A percentile compares a stretch with the other conserved stretches of the same genome.
These are phyloP conservation scores for Syncephalastrum racemosum DNA, from an alignment of 371 early-diverging fungal species.

Conservation along the genomic window DNA sequence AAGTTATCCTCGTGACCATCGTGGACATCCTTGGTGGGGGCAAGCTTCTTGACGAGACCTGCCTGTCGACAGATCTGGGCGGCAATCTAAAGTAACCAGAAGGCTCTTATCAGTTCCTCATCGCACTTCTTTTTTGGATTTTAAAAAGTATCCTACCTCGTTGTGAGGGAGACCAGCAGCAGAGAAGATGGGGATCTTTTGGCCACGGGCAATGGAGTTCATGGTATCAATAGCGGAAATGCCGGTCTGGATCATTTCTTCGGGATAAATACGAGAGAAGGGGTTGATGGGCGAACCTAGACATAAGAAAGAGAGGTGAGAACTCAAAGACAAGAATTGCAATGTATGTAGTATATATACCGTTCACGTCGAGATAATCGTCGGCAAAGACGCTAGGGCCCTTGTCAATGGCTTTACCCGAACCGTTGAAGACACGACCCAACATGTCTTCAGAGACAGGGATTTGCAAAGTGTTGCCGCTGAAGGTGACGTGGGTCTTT, in stretches of 20 bases:
- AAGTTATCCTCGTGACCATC: constrained; percentile 99
- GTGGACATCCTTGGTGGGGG: constrained; percentile 89
- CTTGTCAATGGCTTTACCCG: constrained; percentile 98
- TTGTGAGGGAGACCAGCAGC: constrained; percentile 99
- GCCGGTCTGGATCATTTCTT: constrained; percentile 99
- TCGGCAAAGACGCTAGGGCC: constrained; percentile 99
- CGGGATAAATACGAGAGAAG: constrained; percentile 98
- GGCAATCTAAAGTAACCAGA: constrained; percentile 73
- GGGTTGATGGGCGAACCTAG: constrained; percentile 98
- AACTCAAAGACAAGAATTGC: not conserved
- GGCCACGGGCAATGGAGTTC: constrained; percentile 99
- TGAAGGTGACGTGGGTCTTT: constrained; percentile 96
- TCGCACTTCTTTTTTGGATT: not conserved
- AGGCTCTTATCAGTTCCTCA: not conserved
- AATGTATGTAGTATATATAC: constrained; percentile 35
- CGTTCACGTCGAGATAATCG: constrained; percentile 98
- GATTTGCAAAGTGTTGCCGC: constrained; percentile 97
- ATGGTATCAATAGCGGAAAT: constrained; percentile 99
- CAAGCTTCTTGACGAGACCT: constrained; percentile 91
- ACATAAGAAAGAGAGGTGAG: constrained; percentile 3
- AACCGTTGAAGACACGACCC: constrained; percentile 99
- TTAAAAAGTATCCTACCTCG: constrained; percentile 64
- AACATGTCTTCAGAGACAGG: constrained; percentile 99
- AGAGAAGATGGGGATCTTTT: constrained; percentile 99
- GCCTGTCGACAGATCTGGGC: constrained; percentile 99